Conservation (phyloP, 169 alveolate species). For the Theileria equi region DNA sequence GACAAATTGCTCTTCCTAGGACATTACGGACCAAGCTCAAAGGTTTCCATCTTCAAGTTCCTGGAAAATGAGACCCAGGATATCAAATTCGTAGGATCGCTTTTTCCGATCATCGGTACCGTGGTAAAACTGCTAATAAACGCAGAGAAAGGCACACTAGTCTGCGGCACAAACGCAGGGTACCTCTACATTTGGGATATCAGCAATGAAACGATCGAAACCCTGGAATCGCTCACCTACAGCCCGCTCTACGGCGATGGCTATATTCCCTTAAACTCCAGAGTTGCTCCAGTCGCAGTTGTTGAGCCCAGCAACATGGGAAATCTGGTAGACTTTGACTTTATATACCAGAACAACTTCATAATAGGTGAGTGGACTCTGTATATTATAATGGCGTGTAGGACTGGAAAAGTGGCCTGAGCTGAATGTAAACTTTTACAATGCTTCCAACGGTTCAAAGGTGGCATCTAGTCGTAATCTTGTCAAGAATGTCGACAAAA, state of each 20-base stretch:
- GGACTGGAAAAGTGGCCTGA: slow-evolving; percentile 21
- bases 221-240: slow-evolving; percentile 7
- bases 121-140: slow-evolving; percentile 1
- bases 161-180: slow-evolving; percentile 52
- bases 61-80: neutral
- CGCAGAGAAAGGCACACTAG: slow-evolving; percentile 13
- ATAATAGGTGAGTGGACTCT: slow-evolving; percentile 3
- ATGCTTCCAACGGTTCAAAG: neutral
- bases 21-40: slow-evolving; percentile 25
- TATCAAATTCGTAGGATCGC: slow-evolving; percentile 24
- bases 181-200: slow-evolving; percentile 57
- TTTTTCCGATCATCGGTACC: slow-evolving; percentile 32
- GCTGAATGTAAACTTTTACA: slow-evolving; percentile 9
- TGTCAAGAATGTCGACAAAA: neutral
- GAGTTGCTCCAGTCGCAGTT: slow-evolving; percentile 29
- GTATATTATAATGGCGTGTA: neutral
- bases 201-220: slow-evolving; percentile 13
- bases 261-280: slow-evolving; percentile 18
- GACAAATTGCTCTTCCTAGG: slow-evolving; percentile 40
- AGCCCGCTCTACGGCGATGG: slow-evolving; percentile 51
- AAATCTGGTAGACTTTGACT: slow-evolving; percentile 32
- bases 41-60: slow-evolving; percentile 20
- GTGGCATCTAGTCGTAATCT: neutral
- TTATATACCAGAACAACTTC: neutral
- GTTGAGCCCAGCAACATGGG: slow-evolving; percentile 1